Conservation (phyloP, 2,329 filamentous ascomycete species). For the Fusarium heterosporum region DNA sequence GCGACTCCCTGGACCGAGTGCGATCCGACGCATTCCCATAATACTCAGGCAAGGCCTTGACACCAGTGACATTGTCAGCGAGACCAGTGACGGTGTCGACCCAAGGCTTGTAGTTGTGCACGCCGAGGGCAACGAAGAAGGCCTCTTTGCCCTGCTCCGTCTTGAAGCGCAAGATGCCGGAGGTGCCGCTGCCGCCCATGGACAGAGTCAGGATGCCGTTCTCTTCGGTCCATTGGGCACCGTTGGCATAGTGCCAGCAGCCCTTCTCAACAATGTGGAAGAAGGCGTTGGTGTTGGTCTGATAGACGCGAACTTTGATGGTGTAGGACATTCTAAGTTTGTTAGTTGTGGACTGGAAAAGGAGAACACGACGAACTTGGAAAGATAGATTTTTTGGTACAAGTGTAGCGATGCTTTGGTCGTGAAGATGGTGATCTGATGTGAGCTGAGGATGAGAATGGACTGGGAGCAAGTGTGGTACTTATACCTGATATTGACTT, state of each 20-base stretch:
- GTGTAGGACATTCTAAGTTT: conserved; percentile 32
- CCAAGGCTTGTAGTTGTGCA: conserved; percentile 42
- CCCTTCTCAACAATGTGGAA: conserved; percentile 36
- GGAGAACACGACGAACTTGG: conserved; percentile 1
- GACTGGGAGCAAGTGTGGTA: rapidly evolving
- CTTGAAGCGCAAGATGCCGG: conserved; percentile 40
- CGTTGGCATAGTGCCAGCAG: conserved; percentile 40
- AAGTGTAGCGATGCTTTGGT: not conserved
- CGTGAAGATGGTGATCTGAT: not conserved
- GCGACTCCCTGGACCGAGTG: conserved; percentile 15
- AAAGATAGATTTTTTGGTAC: not conserved
- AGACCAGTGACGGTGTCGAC: conserved; percentile 35
- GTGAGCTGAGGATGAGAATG: not conserved
- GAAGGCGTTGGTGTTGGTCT: conserved; percentile 38
- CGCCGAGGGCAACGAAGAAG: conserved; percentile 35
- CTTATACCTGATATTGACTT: not conserved
- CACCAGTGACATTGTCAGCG: conserved; percentile 30
- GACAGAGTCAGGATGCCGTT: conserved; percentile 20
- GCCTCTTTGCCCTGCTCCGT: conserved; percentile 37
- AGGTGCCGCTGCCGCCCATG: conserved; percentile 38
- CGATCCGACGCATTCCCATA: conserved; percentile 28
- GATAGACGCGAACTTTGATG: conserved; percentile 40
- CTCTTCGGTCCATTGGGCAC: conserved; percentile 24
- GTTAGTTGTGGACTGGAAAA: not conserved
- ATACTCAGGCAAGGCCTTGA: conserved; percentile 38